Conservation (phyloP, 805 yeast genomes). For the Zygoascus flipseniorum region DNA sequence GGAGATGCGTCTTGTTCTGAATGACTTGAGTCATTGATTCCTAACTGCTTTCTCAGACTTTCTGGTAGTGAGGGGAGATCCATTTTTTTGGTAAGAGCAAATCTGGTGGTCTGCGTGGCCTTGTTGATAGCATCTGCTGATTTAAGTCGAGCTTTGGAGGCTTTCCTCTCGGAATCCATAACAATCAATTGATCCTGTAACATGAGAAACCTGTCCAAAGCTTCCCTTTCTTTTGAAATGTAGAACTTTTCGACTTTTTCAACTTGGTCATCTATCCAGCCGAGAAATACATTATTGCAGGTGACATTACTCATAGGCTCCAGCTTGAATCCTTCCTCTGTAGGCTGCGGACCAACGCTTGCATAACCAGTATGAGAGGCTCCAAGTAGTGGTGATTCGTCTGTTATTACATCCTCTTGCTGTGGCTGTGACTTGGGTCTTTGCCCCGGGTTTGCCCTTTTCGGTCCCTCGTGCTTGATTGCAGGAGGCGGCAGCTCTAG, state of each 20-base stretch:
- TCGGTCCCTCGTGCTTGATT: background rate
- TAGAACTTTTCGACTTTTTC: conserved; percentile 55
- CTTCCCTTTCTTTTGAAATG: conserved; percentile 50
- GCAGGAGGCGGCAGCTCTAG: conserved; percentile 11
- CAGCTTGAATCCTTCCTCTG: conserved; percentile 2
- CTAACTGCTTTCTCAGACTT: background rate
- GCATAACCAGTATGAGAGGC: background rate
- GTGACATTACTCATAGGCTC: conserved; percentile 15
- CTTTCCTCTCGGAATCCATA: conserved; percentile 1
- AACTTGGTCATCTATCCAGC: conserved; percentile 61
- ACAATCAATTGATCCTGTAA: conserved; percentile 58
- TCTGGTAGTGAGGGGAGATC: conserved; percentile 18
- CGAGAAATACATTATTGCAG: conserved; percentile 43
- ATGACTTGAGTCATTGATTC: background rate
- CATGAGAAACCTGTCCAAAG: conserved; percentile 48
- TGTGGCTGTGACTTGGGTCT: background rate
- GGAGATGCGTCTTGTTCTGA: background rate
- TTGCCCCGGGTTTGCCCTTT: background rate
- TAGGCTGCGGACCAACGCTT: conserved; percentile 5
- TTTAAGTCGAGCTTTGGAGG: background rate
- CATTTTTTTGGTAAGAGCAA: conserved; percentile 6
- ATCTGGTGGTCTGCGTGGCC: conserved; percentile 8
- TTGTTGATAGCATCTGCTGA: conserved; percentile 3
- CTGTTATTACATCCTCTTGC: conserved; percentile 9
- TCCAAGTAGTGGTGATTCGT: conserved; percentile 19